Conservation (phyloP, 1,139 yeast genomes). For the Arxiozyma slooffiae region DNA sequence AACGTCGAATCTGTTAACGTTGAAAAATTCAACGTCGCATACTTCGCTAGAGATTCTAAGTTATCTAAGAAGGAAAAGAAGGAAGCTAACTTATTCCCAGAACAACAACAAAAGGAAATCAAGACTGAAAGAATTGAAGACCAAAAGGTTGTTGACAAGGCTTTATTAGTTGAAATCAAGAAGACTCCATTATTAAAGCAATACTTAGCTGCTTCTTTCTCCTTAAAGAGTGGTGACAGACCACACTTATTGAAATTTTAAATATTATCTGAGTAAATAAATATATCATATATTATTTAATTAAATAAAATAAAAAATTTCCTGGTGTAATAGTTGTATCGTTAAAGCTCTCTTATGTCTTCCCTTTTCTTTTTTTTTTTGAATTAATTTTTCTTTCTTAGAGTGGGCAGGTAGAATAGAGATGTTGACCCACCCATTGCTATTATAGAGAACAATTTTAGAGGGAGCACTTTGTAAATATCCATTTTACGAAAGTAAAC, state of each 20-base stretch:
- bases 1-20: slow-evolving; percentile 73
- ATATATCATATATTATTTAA: slow-evolving; percentile 3
- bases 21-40: slow-evolving; percentile 86
- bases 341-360: neutral
- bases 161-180: slow-evolving; percentile 89
- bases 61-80: slow-evolving; percentile 65
- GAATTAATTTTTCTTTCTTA: neutral
- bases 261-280: slow-evolving; percentile 20
- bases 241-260: slow-evolving; percentile 98
- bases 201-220: slow-evolving; percentile 94
- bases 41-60: slow-evolving; percentile 91
- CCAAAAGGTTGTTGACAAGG: slow-evolving; percentile 94
- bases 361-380: too few relatives aligned
- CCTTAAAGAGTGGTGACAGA: slow-evolving; percentile 97
- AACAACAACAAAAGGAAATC: slow-evolving; percentile 65
- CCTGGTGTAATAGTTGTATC: slow-evolving; percentile 1
- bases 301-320: slow-evolving; percentile 1
- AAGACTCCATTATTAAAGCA: slow-evolving; percentile 97
- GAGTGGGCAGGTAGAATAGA: too few relatives aligned
- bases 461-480: too few relatives aligned
- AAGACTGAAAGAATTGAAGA: slow-evolving; percentile 95
- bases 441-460: too few relatives aligned
- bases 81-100: slow-evolving; percentile 95
- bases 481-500: too few relatives aligned
- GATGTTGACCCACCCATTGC: too few relatives aligned